These are phyloP conservation scores for Phialophora macrospora DNA, from an alignment of 2,329 filamentous ascomycete genomes.

Conservation along the genomic window DNA sequence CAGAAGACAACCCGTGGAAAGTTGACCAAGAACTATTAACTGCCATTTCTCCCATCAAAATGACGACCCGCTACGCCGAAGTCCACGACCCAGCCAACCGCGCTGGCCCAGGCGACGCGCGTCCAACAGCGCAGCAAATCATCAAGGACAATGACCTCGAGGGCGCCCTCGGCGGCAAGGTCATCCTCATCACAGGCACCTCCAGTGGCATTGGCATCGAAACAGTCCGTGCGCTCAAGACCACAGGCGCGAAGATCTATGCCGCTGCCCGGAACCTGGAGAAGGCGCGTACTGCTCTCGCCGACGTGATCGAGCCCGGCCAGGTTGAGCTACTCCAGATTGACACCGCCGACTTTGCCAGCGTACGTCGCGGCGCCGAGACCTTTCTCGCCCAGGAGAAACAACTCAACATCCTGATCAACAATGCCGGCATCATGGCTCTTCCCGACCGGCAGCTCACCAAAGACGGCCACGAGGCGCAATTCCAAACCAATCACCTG, in stretches of 20 bases:
- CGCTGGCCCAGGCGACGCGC: constrained; percentile 37
- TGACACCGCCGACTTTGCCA: constrained; percentile 43
- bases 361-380: constrained; percentile 42
- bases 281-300: constrained; percentile 43
- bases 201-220: constrained; percentile 49
- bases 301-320: constrained; percentile 37
- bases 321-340: constrained; percentile 45
- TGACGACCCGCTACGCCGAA: constrained; percentile 39
- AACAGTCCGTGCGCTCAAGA: constrained; percentile 47
- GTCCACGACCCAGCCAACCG: constrained; percentile 34
- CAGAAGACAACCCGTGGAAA: background rate
- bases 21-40: background rate
- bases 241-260: constrained; percentile 48
- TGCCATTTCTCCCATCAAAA: constrained; percentile 15
- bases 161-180: constrained; percentile 41
- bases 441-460: constrained; percentile 45
- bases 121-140: constrained; percentile 37
- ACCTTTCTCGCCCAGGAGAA: constrained; percentile 40
- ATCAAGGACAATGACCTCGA: constrained; percentile 39
- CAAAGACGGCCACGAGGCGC: constrained; percentile 56
- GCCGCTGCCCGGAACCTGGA: constrained; percentile 45
- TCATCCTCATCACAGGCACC: constrained; percentile 48
- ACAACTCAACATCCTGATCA: constrained; percentile 48
- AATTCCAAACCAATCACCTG: constrained; percentile 61
- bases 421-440: constrained; percentile 56